phyloP scores from a whole-genome alignment of 1,284 basidiomycete genomes.

The Ustilago loliicola region DNA sequence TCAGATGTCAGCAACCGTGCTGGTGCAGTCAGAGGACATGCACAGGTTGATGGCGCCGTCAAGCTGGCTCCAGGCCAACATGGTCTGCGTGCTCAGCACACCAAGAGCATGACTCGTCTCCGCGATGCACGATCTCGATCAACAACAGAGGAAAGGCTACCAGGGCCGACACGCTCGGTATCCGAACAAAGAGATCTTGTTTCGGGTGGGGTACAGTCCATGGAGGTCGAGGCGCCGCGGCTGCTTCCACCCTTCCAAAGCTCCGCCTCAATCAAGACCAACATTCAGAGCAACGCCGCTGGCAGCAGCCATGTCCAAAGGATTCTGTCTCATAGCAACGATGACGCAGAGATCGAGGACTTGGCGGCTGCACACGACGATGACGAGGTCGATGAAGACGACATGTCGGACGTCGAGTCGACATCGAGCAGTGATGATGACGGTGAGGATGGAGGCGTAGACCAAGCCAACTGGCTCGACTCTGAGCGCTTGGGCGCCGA shows the following conservation, averaged over 20 bases:
- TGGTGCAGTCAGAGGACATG: constrained; percentile 11
- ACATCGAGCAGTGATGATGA: constrained; percentile 50
- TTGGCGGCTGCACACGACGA: constrained; percentile 14
- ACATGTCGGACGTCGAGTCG: constrained; percentile 49
- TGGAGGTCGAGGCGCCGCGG: constrained; percentile 47
- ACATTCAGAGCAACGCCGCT: constrained; percentile 7
- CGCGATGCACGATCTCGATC: constrained; percentile 42
- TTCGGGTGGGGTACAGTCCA: constrained; percentile 33
- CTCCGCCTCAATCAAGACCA: constrained; percentile 23
- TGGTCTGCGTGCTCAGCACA: constrained; percentile 38
- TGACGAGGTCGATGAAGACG: constrained; percentile 35
- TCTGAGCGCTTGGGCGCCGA: constrained; percentile 39
- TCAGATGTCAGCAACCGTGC: constrained; percentile 53
- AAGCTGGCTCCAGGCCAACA: constrained; percentile 38
- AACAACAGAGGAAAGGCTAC: constrained; percentile 26
- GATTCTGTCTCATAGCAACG: not conserved
- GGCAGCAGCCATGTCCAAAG: constrained; percentile 15
- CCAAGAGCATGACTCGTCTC: constrained; percentile 49
- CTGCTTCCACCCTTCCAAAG: constrained; percentile 40
- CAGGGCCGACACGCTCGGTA: constrained; percentile 27
- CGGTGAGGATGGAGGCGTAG: constrained; percentile 28
- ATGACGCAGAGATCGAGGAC: constrained; percentile 39
- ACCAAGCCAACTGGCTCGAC: constrained; percentile 39
- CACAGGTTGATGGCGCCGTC: constrained; percentile 23
- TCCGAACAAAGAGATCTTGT: constrained; percentile 37